phyloP scores from a whole-genome alignment of 2,329 filamentous ascomycete genomes.

The Iodosphaeria phyllophila region DNA sequence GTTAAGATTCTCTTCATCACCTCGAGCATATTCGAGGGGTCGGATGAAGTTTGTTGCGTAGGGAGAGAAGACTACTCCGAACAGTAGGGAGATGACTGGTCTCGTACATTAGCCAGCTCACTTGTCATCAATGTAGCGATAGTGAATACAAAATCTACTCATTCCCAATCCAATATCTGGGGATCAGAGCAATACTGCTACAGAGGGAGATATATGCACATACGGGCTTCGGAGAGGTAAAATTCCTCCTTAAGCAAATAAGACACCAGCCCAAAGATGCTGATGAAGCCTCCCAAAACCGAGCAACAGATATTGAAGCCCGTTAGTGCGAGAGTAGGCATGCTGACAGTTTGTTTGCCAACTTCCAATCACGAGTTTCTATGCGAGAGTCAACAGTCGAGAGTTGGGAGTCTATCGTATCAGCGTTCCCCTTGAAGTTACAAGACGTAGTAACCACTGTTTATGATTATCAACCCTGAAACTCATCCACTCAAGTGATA shows the following conservation, averaged over 20 bases:
- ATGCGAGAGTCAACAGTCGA: too few species aligned
- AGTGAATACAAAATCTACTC: too few species aligned
- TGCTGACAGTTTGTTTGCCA: constrained; percentile 9
- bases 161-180: too few species aligned
- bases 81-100: constrained; percentile 65
- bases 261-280: constrained; percentile 76
- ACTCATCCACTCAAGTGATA: constrained; percentile 17
- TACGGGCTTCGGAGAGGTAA: constrained; percentile 79
- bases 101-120: too few species aligned
- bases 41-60: constrained; percentile 58
- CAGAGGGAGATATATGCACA: constrained; percentile 16
- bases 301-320: constrained; percentile 59
- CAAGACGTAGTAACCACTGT: too few species aligned
- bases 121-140: too few species aligned
- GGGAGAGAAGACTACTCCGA: constrained; percentile 63
- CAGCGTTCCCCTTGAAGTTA: too few species aligned
- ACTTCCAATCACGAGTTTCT: background rate
- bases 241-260: constrained; percentile 79
- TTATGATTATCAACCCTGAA: too few species aligned
- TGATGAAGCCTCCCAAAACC: constrained; percentile 57
- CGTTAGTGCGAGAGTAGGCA: constrained; percentile 36
- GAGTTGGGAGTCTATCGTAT: too few species aligned
- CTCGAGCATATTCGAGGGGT: constrained; percentile 54
- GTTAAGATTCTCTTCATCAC: constrained; percentile 38
- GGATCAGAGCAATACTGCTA: too few species aligned